Evolutionary conservation across 2,329 filamentous ascomycete genomes (phyloP), one percentile per base, ranked within the genome.

Genomic region (Penicillium fuscoglaucum): DNA sequence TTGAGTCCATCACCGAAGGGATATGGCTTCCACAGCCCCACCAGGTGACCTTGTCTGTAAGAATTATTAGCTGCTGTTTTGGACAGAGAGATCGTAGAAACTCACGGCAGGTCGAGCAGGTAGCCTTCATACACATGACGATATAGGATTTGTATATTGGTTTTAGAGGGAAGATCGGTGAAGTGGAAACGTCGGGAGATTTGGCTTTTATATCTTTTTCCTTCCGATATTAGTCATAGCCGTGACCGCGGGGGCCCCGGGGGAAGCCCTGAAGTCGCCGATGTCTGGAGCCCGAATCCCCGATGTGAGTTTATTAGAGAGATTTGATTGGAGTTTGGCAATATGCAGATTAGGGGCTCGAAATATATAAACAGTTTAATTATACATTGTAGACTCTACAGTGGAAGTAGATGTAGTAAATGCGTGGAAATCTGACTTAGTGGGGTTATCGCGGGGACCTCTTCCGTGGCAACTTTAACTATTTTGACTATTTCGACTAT

Each of bases 1-100:
- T 72, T 28, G 72, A 68, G 71, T 87, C 83, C 78, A 91, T 84
- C 66, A 90, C 87, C 17, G 72, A 72, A 13, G 83, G 76, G 64
- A 89, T 78, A 75, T 90, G 85, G 60, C 66, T 78, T 61, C 86
- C 86, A 73, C 87, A 89, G 61, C 87, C 87, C 76, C 79, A 84
- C 87, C 87, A 90, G 55, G 84, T 82, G 41, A 76, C 74, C 70
- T 87, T 87, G 60, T 80, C 85, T 85, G 58, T 55, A 26, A 45
- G n/a, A 6, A 37, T 65, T 48, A 48, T 57, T 70, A 40, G 7
- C 4, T n/a, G 12, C 17, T 29, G 31, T n/a, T 51, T 43, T 40
- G 12, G 48, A 47, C 21, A 33, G 4, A 17, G 8, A 21, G 31
- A 44, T 41, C 45, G 31, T 44, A 40, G 26, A 19, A 40, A 79